A percentile compares a stretch with the other conserved stretches of the same genome.
Conservation (phyloP, 257 asterid genomes). For the Dorcoceras hygrometricum region DNA sequence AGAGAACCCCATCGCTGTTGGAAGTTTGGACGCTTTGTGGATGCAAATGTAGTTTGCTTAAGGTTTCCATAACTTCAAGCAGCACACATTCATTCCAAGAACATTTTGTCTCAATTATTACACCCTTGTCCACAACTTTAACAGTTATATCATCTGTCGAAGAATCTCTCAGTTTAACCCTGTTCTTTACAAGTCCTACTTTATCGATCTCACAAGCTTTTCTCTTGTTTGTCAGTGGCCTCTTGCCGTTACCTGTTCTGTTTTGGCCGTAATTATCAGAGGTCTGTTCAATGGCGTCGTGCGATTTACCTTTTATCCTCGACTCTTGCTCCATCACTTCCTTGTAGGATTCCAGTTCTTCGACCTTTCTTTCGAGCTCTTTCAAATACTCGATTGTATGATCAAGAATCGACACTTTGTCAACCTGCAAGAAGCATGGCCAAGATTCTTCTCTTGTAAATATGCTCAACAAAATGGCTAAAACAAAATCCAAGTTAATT, state of each 20-base stretch:
- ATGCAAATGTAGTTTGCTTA: slow-evolving; percentile 51
- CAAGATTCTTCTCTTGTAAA: background rate
- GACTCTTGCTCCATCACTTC: slow-evolving; percentile 38
- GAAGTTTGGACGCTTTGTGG: slow-evolving; percentile 61
- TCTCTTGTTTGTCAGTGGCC: slow-evolving; percentile 49
- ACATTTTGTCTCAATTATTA: slow-evolving; percentile 57
- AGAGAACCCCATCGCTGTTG: slow-evolving; percentile 57
- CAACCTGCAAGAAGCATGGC: slow-evolving; percentile 53
- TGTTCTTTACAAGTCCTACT: slow-evolving; percentile 33
- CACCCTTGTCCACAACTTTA: slow-evolving; percentile 46
- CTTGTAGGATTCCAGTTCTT: slow-evolving; percentile 61
- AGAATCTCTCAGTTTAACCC: slow-evolving; percentile 33
- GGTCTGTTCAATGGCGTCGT: slow-evolving; percentile 56
- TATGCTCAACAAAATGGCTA: background rate
- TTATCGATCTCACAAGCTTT: slow-evolving; percentile 47
- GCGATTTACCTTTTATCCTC: slow-evolving; percentile 38
- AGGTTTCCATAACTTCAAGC: slow-evolving; percentile 53
- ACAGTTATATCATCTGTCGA: slow-evolving; percentile 42
- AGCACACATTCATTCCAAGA: slow-evolving; percentile 54
- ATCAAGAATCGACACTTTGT: slow-evolving; percentile 82
- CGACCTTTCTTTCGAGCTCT: slow-evolving; percentile 67
- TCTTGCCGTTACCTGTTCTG: slow-evolving; percentile 33
- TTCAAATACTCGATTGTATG: slow-evolving; percentile 74
- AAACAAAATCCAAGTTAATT: background rate
- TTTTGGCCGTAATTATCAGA: slow-evolving; percentile 55